Evolutionary conservation across 805 yeast genomes (phyloP).

Genomic region (Pichia sporocuriosa): DNA sequence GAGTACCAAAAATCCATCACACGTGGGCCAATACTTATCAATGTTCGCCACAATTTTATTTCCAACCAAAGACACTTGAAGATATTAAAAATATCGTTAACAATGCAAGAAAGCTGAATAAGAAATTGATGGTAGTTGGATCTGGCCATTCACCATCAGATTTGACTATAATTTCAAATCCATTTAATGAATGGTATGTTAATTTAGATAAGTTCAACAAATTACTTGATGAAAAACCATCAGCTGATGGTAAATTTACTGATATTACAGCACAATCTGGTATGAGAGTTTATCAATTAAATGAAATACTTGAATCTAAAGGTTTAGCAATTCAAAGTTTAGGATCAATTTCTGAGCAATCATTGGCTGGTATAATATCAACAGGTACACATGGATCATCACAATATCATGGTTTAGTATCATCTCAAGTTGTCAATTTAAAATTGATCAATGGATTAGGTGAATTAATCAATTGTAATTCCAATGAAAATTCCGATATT

Average conservation of each 20-base stretch:
- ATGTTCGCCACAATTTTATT: slow-evolving; percentile 68
- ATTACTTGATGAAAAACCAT: slow-evolving; percentile 40
- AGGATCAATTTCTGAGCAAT: slow-evolving; percentile 91
- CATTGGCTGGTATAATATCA: slow-evolving; percentile 90
- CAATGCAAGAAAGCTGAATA: slow-evolving; percentile 50
- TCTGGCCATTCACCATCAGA: slow-evolving; percentile 95
- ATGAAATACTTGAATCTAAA: slow-evolving; percentile 52
- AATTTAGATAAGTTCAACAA: slow-evolving; percentile 69
- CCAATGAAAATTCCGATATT: slow-evolving; percentile 52
- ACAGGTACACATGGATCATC: slow-evolving; percentile 98
- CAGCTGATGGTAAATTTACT: slow-evolving; percentile 58
- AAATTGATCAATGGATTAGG: slow-evolving; percentile 74
- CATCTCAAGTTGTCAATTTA: slow-evolving; percentile 78
- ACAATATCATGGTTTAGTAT: slow-evolving; percentile 83
- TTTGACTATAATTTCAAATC: slow-evolving; percentile 64
- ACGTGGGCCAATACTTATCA: slow-evolving; percentile 92
- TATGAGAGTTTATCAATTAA: slow-evolving; percentile 66
- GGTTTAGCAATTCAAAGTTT: slow-evolving; percentile 82
- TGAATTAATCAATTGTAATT: slow-evolving; percentile 58
- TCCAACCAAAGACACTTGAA: slow-evolving; percentile 69
- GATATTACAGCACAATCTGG: slow-evolving; percentile 97
- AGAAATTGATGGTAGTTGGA: slow-evolving; percentile 79
- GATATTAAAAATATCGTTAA: slow-evolving; percentile 63
- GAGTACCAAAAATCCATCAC: slow-evolving; percentile 41
- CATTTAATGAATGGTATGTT: slow-evolving; percentile 68